Evolutionary conservation across 2,329 filamentous ascomycete species (phyloP), one percentile per base, ranked within the genome.

Genomic region (Pseudogymnoascus sp.): DNA sequence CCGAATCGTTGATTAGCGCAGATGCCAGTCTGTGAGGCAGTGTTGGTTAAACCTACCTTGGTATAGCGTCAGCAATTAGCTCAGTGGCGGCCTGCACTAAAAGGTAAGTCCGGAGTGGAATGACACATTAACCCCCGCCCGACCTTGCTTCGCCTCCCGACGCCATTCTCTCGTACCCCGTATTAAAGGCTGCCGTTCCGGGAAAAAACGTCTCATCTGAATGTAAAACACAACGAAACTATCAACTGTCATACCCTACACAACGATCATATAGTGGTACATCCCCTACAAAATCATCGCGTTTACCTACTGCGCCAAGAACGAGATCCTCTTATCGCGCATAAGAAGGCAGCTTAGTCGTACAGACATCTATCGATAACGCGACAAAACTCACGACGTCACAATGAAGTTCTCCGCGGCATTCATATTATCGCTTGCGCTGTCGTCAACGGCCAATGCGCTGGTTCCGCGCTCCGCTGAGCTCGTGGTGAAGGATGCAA

Each of bases 391-490:
- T 2, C 13, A 5, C 21, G 40, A 27, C 42, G 25, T 15, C 42
- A 48, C n/a, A 8, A 59, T 59, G 55, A 59, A 59, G 55, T 59
- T 59, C 55, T 59, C 55, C 31, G 31, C 13, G 18, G 55, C 55
- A n/a, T 29, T 59, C 55, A 39, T 59, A 35, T 35, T 39, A 39
- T 39, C 36, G 31, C n/a, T 59, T n/a, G 55, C 55, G 55, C 15
- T 39, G n/a, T 39, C 55, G 13, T 35, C 36, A 15, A 35, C 36
- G 18, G 36, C 55, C 1, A 35, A 35, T 37, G 31, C 55, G 15
- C 31, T 59, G 31, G 31, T 35, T 39, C 31, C 15, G 5, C 5
- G 55, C n/a, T 12, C 15, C 37, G 31, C n/a, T 7, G 55, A 59
- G 12, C 31, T 39, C 3, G 55, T 35, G 5, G 15, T 10, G 5